Conservation (phyloP, 2,329 filamentous ascomycete species). For the Plectosphaerella cucumerina region DNA sequence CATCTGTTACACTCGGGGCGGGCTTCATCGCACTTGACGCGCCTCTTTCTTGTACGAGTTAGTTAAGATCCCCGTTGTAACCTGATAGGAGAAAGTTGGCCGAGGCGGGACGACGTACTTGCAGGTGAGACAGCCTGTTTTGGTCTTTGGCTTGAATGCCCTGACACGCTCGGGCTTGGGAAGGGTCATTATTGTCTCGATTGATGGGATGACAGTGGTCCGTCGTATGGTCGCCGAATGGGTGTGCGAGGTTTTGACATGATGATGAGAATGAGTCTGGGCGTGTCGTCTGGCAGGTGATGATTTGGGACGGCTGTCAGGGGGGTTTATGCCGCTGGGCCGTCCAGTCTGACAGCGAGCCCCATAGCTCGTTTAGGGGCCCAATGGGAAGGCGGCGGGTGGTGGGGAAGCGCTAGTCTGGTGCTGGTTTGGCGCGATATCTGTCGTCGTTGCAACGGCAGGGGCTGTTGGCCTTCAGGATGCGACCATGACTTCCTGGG, state of each 20-base stretch:
- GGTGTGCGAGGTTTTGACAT: not conserved
- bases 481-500: too few relatives aligned
- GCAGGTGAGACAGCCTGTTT: not conserved
- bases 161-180: not conserved
- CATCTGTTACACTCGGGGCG: constrained; percentile 28
- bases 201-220: not conserved
- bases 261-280: too few relatives aligned
- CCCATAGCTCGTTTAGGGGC: too few relatives aligned
- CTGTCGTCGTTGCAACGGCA: too few relatives aligned
- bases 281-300: too few relatives aligned
- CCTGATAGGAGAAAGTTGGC: not conserved
- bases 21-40: constrained; percentile 30
- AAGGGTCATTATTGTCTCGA: not conserved
- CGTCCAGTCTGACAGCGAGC: too few relatives aligned
- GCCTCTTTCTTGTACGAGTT: constrained; percentile 19
- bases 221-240: not conserved
- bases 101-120: not conserved
- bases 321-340: too few relatives aligned
- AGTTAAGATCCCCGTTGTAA: not conserved
- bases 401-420: too few relatives aligned
- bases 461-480: too few relatives aligned
- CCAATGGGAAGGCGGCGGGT: too few relatives aligned
- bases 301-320: too few relatives aligned
- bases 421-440: too few relatives aligned
- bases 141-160: not conserved